Conservation (phyloP, 73 alveolate species). For the Strombidium stylifer region DNA sequence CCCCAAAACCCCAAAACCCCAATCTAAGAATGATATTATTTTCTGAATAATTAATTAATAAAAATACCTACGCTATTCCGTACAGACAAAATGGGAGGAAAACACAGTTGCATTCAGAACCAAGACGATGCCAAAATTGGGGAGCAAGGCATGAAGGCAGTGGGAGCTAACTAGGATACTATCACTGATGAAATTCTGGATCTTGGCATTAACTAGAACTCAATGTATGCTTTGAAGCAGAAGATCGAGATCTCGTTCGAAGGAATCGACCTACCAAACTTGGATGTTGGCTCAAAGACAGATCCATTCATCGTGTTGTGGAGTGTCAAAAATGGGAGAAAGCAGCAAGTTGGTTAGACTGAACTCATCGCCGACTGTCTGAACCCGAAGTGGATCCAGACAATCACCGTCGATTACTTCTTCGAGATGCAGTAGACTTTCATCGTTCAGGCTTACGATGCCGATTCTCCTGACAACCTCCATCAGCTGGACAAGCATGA, state of each 20-base stretch:
- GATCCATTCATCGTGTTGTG: neutral
- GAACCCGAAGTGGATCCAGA: conserved; percentile 72
- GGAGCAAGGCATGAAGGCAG: too few relatives aligned
- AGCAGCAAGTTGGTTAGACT: conserved; percentile 75
- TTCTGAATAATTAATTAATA: too few relatives aligned
- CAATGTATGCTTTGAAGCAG: conserved; percentile 57
- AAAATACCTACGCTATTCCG: too few relatives aligned
- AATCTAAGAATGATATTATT: too few relatives aligned
- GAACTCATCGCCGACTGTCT: conserved; percentile 75
- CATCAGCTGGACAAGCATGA: conserved; percentile 55
- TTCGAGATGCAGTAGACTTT: conserved; percentile 70
- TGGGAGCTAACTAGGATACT: conserved; percentile 28
- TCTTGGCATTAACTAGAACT: conserved; percentile 22
- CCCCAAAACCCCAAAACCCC: too few relatives aligned
- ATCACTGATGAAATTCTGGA: neutral
- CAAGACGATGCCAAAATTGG: too few relatives aligned
- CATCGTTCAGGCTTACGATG: conserved; percentile 59
- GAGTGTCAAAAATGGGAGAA: conserved; percentile 29
- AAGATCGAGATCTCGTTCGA: conserved; percentile 61
- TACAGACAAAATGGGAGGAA: too few relatives aligned
- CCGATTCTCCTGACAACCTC: conserved; percentile 52
- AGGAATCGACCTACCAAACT: conserved; percentile 62
- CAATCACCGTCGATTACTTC: conserved; percentile 61
- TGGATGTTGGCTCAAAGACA: conserved; percentile 35
- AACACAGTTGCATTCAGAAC: too few relatives aligned